These are phyloP conservation scores for Lecanicillium sp. DNA, from an alignment of 2,329 filamentous ascomycete species.

Conservation along the genomic window DNA sequence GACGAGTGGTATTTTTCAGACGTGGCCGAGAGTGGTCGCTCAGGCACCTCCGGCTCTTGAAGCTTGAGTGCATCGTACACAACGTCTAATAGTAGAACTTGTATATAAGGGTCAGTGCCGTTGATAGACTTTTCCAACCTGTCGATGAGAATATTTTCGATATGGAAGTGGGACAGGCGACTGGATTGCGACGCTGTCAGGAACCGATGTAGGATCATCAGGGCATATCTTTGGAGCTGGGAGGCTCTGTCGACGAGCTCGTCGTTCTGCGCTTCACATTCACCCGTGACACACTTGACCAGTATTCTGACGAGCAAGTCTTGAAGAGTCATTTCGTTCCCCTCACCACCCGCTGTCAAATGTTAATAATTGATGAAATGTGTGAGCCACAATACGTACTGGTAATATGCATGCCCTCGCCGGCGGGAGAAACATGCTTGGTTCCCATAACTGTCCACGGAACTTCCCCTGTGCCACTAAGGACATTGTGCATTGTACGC, in stretches of 20 bases:
- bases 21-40: conserved; percentile 37
- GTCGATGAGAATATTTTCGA: conserved; percentile 67
- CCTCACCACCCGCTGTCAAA: conserved; percentile 40
- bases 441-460: conserved; percentile 67
- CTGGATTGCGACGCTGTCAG: conserved; percentile 57
- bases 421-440: conserved; percentile 36
- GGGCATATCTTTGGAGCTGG: conserved; percentile 63
- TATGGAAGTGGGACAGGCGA: conserved; percentile 53
- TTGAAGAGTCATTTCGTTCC: conserved; percentile 56
- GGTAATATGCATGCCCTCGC: conserved; percentile 29
- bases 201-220: conserved; percentile 65
- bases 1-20: conserved; percentile 41
- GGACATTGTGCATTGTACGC: conserved; percentile 64
- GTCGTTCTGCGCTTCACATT: conserved; percentile 16
- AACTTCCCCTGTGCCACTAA: conserved; percentile 59
- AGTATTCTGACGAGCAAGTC: conserved; percentile 63
- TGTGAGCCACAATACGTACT: conserved; percentile 39
- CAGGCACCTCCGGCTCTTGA: conserved; percentile 37
- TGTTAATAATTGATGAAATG: conserved; percentile 17
- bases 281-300: conserved; percentile 49
- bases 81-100: conserved; percentile 73
- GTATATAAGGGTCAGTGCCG: conserved; percentile 61
- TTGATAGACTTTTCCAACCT: conserved; percentile 57
- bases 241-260: conserved; percentile 42
- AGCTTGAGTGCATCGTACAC: conserved; percentile 69